phyloP scores from a whole-genome alignment of 768 basidiomycete genomes.

The Auriscalpium microsporum region DNA sequence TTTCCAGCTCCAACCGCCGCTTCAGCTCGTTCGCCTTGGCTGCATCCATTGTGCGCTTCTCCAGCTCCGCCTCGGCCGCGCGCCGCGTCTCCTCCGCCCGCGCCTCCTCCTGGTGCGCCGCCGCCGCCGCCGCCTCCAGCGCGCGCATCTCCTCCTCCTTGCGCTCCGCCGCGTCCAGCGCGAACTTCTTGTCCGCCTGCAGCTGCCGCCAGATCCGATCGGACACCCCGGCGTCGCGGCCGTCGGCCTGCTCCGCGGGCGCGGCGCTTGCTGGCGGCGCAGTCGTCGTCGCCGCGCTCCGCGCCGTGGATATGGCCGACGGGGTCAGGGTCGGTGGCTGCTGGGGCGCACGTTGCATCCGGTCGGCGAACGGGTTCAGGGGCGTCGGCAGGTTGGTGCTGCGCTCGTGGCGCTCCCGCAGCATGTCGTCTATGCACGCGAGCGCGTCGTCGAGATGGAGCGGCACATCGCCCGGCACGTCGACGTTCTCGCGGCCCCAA shows the following conservation, averaged over 20 bases:
- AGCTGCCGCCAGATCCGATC: constrained; percentile 46
- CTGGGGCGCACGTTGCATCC: background rate
- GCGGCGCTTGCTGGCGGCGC: background rate
- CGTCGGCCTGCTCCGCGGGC: background rate
- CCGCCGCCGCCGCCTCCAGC: constrained; percentile 9
- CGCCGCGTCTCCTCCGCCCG: constrained; percentile 12
- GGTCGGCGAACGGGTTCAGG: background rate
- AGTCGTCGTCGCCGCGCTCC: background rate
- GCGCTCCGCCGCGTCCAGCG: constrained; percentile 20
- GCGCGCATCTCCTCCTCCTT: constrained; percentile 15
- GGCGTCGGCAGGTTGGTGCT: background rate
- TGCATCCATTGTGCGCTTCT: constrained; percentile 18
- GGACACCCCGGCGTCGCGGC: constrained; percentile 42
- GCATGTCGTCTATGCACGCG: background rate
- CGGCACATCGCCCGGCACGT: constrained; percentile 9
- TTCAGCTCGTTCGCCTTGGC: constrained; percentile 17
- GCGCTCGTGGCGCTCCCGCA: background rate
- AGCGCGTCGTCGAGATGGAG: constrained; percentile 1
- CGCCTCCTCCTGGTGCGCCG: constrained; percentile 12
- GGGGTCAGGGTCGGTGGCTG: background rate
- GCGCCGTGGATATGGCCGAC: background rate
- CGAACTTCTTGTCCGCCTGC: constrained; percentile 30
- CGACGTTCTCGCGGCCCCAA: constrained; percentile 18
- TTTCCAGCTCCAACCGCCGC: constrained; percentile 19
- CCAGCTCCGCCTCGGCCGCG: constrained; percentile 12